These are phyloP conservation scores for Boletellus emodensis DNA, from an alignment of 768 basidiomycete species.

Conservation along the genomic window DNA sequence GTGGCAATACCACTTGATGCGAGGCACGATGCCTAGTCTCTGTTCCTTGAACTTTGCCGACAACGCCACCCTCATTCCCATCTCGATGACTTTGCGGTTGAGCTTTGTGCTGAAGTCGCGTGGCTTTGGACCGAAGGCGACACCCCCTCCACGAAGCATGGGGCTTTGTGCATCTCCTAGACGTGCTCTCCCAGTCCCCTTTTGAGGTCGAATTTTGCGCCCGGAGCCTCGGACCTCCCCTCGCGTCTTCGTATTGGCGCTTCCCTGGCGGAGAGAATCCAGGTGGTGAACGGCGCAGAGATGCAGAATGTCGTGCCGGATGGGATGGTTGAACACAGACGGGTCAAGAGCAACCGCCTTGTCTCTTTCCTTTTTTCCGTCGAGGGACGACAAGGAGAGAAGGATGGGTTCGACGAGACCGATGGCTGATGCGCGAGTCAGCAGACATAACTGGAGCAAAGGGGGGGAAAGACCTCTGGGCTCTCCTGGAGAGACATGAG, in stretches of 20 bases:
- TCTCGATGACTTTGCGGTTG: slow-evolving; percentile 86
- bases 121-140: slow-evolving; percentile 87
- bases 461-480: slow-evolving; percentile 15
- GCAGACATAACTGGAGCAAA: slow-evolving; percentile 1
- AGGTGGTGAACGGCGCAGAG: slow-evolving; percentile 86
- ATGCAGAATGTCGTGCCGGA: slow-evolving; percentile 90
- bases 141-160: slow-evolving; percentile 87
- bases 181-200: slow-evolving; percentile 87
- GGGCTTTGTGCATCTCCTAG: slow-evolving; percentile 86
- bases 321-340: slow-evolving; percentile 83
- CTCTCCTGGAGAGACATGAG: background rate
- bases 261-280: slow-evolving; percentile 87
- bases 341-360: slow-evolving; percentile 65
- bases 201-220: slow-evolving; percentile 85
- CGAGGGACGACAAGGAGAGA: slow-evolving; percentile 57
- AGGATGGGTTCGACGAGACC: slow-evolving; percentile 48
- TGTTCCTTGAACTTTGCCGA: slow-evolving; percentile 78
- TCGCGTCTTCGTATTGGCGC: slow-evolving; percentile 88
- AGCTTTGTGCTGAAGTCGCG: slow-evolving; percentile 90
- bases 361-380: slow-evolving; percentile 39
- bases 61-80: slow-evolving; percentile 90
- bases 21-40: slow-evolving; percentile 69
- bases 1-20: slow-evolving; percentile 63
- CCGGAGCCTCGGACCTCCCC: slow-evolving; percentile 88
- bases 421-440: slow-evolving; percentile 28